Evolutionary conservation across 495 filamentous ascomycete genomes (phyloP).

Genomic region (Neurospora sp.): DNA sequence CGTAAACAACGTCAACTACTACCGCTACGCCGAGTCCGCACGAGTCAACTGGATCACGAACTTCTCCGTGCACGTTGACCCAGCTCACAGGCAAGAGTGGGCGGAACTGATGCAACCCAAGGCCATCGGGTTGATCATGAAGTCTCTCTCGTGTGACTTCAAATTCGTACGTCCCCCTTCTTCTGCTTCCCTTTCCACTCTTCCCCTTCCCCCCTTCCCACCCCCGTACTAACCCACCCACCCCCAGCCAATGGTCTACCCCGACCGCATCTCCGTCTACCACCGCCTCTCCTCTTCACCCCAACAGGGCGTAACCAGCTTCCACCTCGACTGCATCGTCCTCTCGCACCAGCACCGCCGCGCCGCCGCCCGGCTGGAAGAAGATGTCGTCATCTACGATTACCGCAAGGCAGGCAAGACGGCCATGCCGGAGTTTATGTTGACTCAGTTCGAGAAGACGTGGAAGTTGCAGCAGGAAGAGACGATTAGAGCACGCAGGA

Average conservation of each 20-base stretch:
- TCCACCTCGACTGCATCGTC: conserved; percentile 49
- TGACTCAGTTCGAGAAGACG: conserved; percentile 52
- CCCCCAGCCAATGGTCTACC: conserved; percentile 72
- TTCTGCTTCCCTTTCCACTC: no score
- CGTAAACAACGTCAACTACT: conserved; percentile 82
- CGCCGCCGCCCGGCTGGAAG: conserved; percentile 64
- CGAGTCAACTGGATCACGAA: conserved; percentile 76
- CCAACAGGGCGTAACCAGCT: conserved; percentile 18
- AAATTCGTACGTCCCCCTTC: conserved; percentile 72
- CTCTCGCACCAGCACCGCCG: conserved; percentile 73
- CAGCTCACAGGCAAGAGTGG: conserved; percentile 56
- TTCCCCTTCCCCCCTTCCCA: background rate
- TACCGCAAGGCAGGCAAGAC: conserved; percentile 52
- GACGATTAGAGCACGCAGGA: conserved; percentile 28
- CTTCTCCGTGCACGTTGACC: conserved; percentile 60
- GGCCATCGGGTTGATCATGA: conserved; percentile 65
- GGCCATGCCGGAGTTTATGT: conserved; percentile 55
- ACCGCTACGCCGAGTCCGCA: conserved; percentile 75
- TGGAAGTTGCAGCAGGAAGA: conserved; percentile 58
- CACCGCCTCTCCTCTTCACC: conserved; percentile 59
- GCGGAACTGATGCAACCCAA: conserved; percentile 53
- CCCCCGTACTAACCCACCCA: background rate
- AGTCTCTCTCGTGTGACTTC: no score
- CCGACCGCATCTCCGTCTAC: conserved; percentile 78
- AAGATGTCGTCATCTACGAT: conserved; percentile 82